Evolutionary conservation across 495 filamentous ascomycete species (phyloP).

Genomic region (Talaromyces ruber): DNA sequence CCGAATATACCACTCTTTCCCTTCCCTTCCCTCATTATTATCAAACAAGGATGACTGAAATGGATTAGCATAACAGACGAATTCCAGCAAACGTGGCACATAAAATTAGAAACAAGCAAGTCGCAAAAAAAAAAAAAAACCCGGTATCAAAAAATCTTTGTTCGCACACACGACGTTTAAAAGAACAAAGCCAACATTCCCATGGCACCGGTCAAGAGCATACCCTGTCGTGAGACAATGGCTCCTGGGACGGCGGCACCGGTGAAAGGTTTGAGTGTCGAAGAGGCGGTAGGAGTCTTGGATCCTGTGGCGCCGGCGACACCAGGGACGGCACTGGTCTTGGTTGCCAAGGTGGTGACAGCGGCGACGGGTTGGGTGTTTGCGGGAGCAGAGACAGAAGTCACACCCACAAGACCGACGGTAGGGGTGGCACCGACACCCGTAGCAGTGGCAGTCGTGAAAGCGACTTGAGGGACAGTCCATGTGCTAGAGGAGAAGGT

Average conservation of each 20-base stretch:
- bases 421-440: conserved; percentile 40
- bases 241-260: conserved; percentile 4
- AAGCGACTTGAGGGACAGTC: conserved; percentile 67
- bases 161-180: not conserved
- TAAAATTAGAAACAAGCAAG: not conserved
- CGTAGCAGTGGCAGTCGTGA: conserved; percentile 46
- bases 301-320: not conserved
- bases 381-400: not conserved
- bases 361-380: not conserved
- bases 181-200: not conserved
- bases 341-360: conserved; percentile 1
- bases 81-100: conserved; percentile 1
- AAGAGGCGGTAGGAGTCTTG: not conserved
- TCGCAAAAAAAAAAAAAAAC: not conserved
- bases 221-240: not conserved
- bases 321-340: not conserved
- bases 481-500: conserved; percentile 53
- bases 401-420: conserved; percentile 19
- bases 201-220: not conserved
- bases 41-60: not conserved
- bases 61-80: not conserved
- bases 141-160: not conserved
- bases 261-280: not conserved
- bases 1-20: not conserved
- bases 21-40: not conserved